These are phyloP conservation scores for Artemisia argyi DNA, from an alignment of 129 eudicot genomes.

Conservation along the genomic window DNA sequence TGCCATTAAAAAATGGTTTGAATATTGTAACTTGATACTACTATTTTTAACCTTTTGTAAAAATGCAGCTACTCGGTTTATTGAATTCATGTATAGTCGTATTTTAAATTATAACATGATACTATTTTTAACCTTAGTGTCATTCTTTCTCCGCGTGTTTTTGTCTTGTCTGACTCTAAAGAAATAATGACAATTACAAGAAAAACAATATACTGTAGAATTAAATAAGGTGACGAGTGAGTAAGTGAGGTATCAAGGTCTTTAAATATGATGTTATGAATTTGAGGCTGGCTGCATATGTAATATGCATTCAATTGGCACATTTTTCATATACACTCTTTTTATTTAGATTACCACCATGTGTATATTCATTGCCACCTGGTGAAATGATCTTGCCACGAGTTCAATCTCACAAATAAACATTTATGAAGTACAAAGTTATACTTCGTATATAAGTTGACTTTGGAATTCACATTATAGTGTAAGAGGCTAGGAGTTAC, in stretches of 20 bases:
- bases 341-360: neutral
- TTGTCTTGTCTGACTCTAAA: too few relatives aligned
- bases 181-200: neutral
- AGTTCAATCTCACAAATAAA: neutral
- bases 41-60: too few relatives aligned
- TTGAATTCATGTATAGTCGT: too few relatives aligned
- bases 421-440: neutral
- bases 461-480: neutral
- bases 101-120: too few relatives aligned
- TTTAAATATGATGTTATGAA: conserved; percentile 9
- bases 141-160: too few relatives aligned
- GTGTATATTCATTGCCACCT: conserved; percentile 8
- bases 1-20: too few relatives aligned
- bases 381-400: conserved; percentile 22
- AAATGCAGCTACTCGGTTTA: too few relatives aligned
- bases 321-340: neutral
- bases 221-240: neutral
- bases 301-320: neutral
- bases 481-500: too few relatives aligned
- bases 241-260: neutral
- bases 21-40: too few relatives aligned
- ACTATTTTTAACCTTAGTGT: too few relatives aligned
- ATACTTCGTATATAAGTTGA: neutral
- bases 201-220: neutral
- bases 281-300: neutral